Base-by-base conservation (phyloP, 2,329 filamentous ascomycete genomes). In the Nothomitra cinnamomea region DNA sequence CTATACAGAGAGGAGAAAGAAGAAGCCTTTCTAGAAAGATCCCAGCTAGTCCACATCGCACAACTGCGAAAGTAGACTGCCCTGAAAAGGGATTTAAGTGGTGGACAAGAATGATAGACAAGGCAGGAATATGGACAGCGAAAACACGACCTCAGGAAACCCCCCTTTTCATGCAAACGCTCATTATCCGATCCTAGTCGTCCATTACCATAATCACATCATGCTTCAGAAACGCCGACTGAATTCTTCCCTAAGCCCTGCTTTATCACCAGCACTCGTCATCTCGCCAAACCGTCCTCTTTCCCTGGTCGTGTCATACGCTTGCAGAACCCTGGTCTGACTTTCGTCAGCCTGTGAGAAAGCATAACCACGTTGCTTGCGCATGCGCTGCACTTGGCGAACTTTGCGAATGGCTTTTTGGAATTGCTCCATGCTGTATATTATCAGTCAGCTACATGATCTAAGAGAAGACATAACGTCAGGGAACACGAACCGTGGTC, bases 391-490 rank as follows among this genome's bases (percentile, higher is more conserved):
- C 41, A 96, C 92, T 69, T 98, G 92, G 52, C 92, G 81, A 53
- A 98, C 92, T 71, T 98, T 98, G 63, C 92, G 85, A 64, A 98
- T 96, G 21, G 92, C 92, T 70, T 98, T 98, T 71, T 98, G 92
- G 75, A 98, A 98, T 70, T 98, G 92, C 65, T 98, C 92, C 92
- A 98, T 98, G 64, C 86, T 90, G 58, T 57, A n/a, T 48, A 41
- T 24, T 25, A n/a, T 59, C 51, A 17, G 53, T 6, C 25, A 49
- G 19, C 25, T 13, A 55, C 40, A 56, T 38, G 48, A 41, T 17
- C 10, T 25, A 38, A 36, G 7, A 43, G 7, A 6, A 21, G 3
- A 22, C 12, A 8, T 40, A 28, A 4, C 53, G 32, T 28, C 13
- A 19, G 35, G 40, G 22, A 32, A 36, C 38, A 35, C 77, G 60